A percentile compares a stretch with the other conserved stretches of the same genome.
phyloP scores from a whole-genome alignment of 2,329 filamentous ascomycete genomes.

The Pseudocercospora pini-densiflorae region DNA sequence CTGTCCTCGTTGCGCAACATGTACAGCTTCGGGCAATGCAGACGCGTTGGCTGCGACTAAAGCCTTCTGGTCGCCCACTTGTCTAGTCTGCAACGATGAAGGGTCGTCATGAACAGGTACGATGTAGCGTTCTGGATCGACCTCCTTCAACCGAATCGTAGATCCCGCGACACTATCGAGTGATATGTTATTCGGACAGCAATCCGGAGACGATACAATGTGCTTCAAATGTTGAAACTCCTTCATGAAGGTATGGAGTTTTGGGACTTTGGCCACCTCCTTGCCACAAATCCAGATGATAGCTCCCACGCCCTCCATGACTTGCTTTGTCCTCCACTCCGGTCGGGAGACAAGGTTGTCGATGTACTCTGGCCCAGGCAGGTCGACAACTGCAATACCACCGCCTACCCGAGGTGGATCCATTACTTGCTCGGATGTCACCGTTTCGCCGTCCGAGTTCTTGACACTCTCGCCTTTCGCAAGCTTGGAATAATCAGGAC shows the following conservation, averaged over 20 bases:
- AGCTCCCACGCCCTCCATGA: slow-evolving; percentile 69
- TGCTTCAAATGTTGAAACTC: slow-evolving; percentile 68
- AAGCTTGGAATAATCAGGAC: slow-evolving; percentile 63
- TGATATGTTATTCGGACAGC: slow-evolving; percentile 74
- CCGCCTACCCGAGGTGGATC: slow-evolving; percentile 68
- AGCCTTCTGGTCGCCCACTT: neutral
- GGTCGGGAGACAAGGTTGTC: slow-evolving; percentile 69
- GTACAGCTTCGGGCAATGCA: slow-evolving; percentile 30
- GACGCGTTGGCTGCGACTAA: slow-evolving; percentile 15
- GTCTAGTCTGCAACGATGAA: neutral
- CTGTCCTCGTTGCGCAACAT: slow-evolving; percentile 40
- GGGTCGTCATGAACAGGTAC: slow-evolving; percentile 67
- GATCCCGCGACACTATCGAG: slow-evolving; percentile 70
- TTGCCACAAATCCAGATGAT: slow-evolving; percentile 84
- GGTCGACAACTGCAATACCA: slow-evolving; percentile 79
- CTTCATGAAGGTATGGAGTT: slow-evolving; percentile 71
- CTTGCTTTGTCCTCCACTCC: slow-evolving; percentile 69
- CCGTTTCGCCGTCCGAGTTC: slow-evolving; percentile 66
- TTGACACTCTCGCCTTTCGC: slow-evolving; percentile 66
- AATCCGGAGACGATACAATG: slow-evolving; percentile 75
- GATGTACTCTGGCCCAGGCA: slow-evolving; percentile 74
- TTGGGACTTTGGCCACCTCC: slow-evolving; percentile 65
- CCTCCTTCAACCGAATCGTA: slow-evolving; percentile 68
- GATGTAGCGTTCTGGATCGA: slow-evolving; percentile 76
- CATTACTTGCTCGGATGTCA: slow-evolving; percentile 88